Evolutionary conservation across 371 early-diverging fungal genomes (phyloP).

Genomic region (Dinochytrium kinnereticum): DNA sequence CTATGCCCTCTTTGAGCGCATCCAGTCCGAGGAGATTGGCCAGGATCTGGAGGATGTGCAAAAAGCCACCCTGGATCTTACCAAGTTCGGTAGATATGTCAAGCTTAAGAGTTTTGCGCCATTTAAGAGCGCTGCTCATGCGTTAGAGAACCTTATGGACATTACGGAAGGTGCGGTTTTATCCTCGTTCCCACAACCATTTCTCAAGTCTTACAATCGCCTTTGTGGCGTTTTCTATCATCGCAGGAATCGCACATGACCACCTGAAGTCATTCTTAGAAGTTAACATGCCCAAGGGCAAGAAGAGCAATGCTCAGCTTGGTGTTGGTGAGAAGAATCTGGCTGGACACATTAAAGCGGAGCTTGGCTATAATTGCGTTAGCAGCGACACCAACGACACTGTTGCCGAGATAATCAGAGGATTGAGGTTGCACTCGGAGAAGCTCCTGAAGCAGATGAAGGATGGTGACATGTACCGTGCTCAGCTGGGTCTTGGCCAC

Average conservation of each 20-base stretch:
- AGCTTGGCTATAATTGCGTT: constrained; percentile 77
- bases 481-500: constrained; percentile 97
- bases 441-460: constrained; percentile 88
- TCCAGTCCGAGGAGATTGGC: constrained; percentile 94
- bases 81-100: constrained; percentile 89
- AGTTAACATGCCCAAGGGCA: constrained; percentile 85
- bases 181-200: no score
- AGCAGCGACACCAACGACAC: constrained; percentile 70
- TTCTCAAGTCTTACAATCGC: no score
- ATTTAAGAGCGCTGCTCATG: constrained; percentile 96
- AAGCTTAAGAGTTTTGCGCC: constrained; percentile 94
- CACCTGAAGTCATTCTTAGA: constrained; percentile 92
- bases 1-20: constrained; percentile 94
- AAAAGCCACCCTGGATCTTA: constrained; percentile 79
- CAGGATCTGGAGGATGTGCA: constrained; percentile 90
- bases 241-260: constrained; percentile 75
- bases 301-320: constrained; percentile 70
- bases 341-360: constrained; percentile 85
- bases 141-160: constrained; percentile 96
- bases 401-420: constrained; percentile 90
- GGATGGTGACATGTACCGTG: constrained; percentile 89
- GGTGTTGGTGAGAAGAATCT: constrained; percentile 95
- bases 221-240: not conserved
- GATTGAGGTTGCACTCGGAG: constrained; percentile 88
- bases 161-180: constrained; percentile 87